A percentile compares a stretch with the other conserved stretches of the same genome.
These are phyloP conservation scores for Neocatenulostroma microsporum DNA, from an alignment of 2,329 filamentous ascomycete species.

Conservation along the genomic window DNA sequence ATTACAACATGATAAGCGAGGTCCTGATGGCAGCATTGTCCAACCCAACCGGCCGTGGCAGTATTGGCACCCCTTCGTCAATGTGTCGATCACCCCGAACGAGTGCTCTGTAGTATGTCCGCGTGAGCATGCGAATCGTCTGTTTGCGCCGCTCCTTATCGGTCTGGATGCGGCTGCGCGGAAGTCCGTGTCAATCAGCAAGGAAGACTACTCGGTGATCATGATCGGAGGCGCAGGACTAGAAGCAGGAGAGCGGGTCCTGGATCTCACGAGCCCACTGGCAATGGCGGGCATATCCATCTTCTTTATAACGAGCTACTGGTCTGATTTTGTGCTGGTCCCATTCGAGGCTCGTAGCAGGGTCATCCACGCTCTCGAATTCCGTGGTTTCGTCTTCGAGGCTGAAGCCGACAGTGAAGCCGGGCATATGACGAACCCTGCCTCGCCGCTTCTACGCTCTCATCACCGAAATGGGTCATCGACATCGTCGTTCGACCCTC, in stretches of 20 bases:
- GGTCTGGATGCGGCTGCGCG: slow-evolving; percentile 46
- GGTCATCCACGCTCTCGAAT: slow-evolving; percentile 68
- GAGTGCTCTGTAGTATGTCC: slow-evolving; percentile 92
- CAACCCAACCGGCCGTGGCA: slow-evolving; percentile 36
- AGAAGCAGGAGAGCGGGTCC: slow-evolving; percentile 81
- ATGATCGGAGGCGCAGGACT: slow-evolving; percentile 84
- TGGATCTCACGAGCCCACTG: slow-evolving; percentile 83
- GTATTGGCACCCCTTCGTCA: slow-evolving; percentile 70
- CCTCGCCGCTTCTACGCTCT: slow-evolving; percentile 48
- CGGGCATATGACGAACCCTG: slow-evolving; percentile 40
- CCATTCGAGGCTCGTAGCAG: slow-evolving; percentile 64
- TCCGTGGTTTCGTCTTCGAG: slow-evolving; percentile 76
- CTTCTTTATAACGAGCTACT: slow-evolving; percentile 98
- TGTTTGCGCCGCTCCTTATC: slow-evolving; percentile 66
- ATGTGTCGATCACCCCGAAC: slow-evolving; percentile 83
- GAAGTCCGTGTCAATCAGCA: slow-evolving; percentile 60
- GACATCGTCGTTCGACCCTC: slow-evolving; percentile 39
- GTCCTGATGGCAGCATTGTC: slow-evolving; percentile 33
- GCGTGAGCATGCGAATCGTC: slow-evolving; percentile 59
- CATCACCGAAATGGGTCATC: slow-evolving; percentile 44
- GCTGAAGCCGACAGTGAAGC: slow-evolving; percentile 45
- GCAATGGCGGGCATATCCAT: slow-evolving; percentile 90
- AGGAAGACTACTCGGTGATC: slow-evolving; percentile 79
- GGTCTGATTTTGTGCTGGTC: slow-evolving; percentile 92
- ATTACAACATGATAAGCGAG: slow-evolving; percentile 41